Evolutionary conservation across 2,329 filamentous ascomycete species (phyloP).

Genomic region (Lecanoromycetidae sp.): DNA sequence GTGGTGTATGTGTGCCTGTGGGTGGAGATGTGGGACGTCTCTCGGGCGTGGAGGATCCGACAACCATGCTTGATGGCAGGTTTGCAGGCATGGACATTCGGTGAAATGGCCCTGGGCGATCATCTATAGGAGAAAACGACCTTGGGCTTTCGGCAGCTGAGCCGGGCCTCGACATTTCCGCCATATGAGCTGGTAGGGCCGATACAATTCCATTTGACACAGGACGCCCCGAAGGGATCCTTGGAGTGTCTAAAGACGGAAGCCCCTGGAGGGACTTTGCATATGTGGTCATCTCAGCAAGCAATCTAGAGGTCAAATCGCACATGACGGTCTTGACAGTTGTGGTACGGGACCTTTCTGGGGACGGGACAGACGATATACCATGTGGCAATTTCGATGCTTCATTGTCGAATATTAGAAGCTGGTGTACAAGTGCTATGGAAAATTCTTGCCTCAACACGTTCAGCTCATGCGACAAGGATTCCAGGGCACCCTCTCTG

Average conservation of each 20-base stretch:
- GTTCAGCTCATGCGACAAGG: slow-evolving; percentile 48
- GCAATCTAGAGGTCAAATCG: slow-evolving; percentile 59
- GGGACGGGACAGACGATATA: slow-evolving; percentile 57
- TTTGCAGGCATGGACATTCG: slow-evolving; percentile 72
- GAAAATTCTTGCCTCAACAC: slow-evolving; percentile 60
- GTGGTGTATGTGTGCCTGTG: slow-evolving; percentile 30
- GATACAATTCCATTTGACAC: slow-evolving; percentile 18
- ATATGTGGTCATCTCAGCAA: slow-evolving; percentile 63
- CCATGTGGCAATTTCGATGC: slow-evolving; percentile 51
- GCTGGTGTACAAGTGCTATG: slow-evolving; percentile 63
- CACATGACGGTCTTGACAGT: slow-evolving; percentile 74
- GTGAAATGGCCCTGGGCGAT: slow-evolving; percentile 38
- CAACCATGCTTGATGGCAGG: slow-evolving; percentile 37
- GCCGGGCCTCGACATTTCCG: not conserved
- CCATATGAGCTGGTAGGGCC: slow-evolving; percentile 11
- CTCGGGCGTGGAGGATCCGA: slow-evolving; percentile 23
- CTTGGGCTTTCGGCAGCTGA: slow-evolving; percentile 7
- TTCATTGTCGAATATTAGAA: slow-evolving; percentile 67
- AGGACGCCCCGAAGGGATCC: slow-evolving; percentile 25
- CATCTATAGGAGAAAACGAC: slow-evolving; percentile 10
- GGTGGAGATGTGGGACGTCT: slow-evolving; percentile 26
- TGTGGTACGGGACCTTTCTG: slow-evolving; percentile 56
- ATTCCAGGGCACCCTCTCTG: not conserved
- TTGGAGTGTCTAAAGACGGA: slow-evolving; percentile 67
- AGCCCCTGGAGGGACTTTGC: slow-evolving; percentile 61